phyloP scores from a whole-genome alignment of 768 basidiomycete genomes.

The Hypholoma sublateritium region DNA sequence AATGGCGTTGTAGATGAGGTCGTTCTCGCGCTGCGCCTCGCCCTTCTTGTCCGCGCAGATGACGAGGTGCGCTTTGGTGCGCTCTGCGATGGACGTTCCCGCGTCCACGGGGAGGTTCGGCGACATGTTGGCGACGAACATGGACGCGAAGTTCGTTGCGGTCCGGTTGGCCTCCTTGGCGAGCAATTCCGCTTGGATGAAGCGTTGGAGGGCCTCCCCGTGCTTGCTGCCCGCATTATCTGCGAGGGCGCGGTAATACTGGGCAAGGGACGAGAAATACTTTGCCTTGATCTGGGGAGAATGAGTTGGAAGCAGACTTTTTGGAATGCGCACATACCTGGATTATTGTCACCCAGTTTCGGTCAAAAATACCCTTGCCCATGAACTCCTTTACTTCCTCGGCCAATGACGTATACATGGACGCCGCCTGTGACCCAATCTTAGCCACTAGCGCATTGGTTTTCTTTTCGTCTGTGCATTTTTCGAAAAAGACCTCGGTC shows the following conservation, averaged over 20 bases:
- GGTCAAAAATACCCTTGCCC: slow-evolving; percentile 93
- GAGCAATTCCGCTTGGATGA: slow-evolving; percentile 70
- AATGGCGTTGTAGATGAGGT: slow-evolving; percentile 95
- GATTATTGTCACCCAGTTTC: slow-evolving; percentile 88
- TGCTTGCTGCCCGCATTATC: slow-evolving; percentile 78
- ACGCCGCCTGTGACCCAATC: slow-evolving; percentile 80
- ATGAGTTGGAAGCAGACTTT: background rate
- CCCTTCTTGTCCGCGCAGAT: slow-evolving; percentile 72
- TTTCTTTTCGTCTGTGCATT: slow-evolving; percentile 92
- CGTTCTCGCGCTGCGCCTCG: slow-evolving; percentile 88
- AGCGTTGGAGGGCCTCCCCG: slow-evolving; percentile 83
- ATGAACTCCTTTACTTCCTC: slow-evolving; percentile 97
- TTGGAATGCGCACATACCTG: slow-evolving; percentile 48
- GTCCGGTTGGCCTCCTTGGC: slow-evolving; percentile 83
- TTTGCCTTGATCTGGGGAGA: slow-evolving; percentile 80
- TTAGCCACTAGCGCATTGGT: slow-evolving; percentile 73
- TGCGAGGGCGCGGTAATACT: slow-evolving; percentile 82
- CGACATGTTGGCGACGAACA: slow-evolving; percentile 70
- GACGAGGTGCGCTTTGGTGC: slow-evolving; percentile 79
- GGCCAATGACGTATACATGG: slow-evolving; percentile 75
- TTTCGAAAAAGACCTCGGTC: slow-evolving; percentile 95
- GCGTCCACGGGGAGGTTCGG: slow-evolving; percentile 89
- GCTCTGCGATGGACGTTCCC: slow-evolving; percentile 73
- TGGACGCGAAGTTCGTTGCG: slow-evolving; percentile 65
- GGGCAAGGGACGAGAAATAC: slow-evolving; percentile 81